Percentiles rank a stretch among this genome's conserved stretches.
Evolutionary conservation across 1,284 basidiomycete genomes (phyloP).

Genomic region (Trichosporon asahii): DNA sequence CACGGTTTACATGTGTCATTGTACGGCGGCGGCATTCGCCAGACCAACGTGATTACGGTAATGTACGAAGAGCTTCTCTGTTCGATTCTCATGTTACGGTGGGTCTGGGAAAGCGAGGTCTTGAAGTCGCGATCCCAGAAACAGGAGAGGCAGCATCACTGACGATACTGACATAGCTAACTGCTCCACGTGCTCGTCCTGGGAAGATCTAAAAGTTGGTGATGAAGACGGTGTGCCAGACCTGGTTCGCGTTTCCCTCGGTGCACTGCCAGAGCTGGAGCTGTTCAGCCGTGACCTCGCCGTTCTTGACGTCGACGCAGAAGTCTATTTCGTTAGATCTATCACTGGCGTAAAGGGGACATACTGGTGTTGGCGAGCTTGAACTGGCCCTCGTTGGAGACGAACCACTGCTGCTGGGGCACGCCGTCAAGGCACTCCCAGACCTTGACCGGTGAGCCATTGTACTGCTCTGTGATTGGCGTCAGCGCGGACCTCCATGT

Average conservation of each 20-base stretch:
- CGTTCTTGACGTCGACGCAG: constrained; percentile 30
- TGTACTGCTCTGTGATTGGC: constrained; percentile 11
- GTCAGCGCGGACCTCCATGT: neutral
- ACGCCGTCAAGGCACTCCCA: constrained; percentile 26
- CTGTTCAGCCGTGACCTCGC: constrained; percentile 16
- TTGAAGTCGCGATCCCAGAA: too few species aligned
- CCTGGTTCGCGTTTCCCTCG: constrained; percentile 27
- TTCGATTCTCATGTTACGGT: too few species aligned
- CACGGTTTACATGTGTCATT: too few species aligned
- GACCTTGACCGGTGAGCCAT: constrained; percentile 22
- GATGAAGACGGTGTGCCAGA: constrained; percentile 11
- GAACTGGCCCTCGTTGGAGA: constrained; percentile 5
- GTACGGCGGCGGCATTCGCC: too few species aligned
- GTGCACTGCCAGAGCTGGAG: constrained; percentile 28
- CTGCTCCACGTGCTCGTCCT: neutral
- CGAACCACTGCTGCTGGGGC: constrained; percentile 24
- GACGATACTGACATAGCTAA: neutral
- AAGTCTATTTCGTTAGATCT: neutral
- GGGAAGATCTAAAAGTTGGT: neutral
- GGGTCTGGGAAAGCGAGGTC: neutral
- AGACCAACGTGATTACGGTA: too few species aligned
- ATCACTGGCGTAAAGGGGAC: neutral
- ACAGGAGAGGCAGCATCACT: neutral
- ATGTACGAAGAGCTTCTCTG: too few species aligned
- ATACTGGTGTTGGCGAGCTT: neutral